phyloP scores from a whole-genome alignment of 805 yeast genomes.

The Candida argentea region DNA sequence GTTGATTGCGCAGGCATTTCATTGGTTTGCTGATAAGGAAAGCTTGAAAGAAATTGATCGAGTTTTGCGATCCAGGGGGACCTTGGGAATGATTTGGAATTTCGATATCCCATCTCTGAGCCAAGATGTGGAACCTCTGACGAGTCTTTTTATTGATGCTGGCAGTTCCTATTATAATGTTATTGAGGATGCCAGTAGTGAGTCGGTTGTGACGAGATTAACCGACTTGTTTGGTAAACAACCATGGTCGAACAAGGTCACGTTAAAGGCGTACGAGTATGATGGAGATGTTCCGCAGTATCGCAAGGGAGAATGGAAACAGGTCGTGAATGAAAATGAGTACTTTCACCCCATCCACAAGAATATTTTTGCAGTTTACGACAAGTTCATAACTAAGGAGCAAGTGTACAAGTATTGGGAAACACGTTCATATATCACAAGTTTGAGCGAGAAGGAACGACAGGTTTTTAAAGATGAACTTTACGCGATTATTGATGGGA shows the following conservation, averaged over 20 bases:
- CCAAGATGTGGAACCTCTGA: not conserved
- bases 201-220: no score
- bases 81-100: conserved; percentile 52
- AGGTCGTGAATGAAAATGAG: conserved; percentile 20
- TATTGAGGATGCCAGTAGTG: no score
- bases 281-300: conserved; percentile 49
- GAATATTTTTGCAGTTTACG: conserved; percentile 23
- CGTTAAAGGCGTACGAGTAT: conserved; percentile 21
- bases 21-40: conserved; percentile 50
- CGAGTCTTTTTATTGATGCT: conserved; percentile 2
- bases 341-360: conserved; percentile 22
- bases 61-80: conserved; percentile 38
- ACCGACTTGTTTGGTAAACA: conserved; percentile 10
- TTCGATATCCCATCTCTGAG: conserved; percentile 24
- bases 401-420: conserved; percentile 41
- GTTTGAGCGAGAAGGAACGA: conserved; percentile 27
- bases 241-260: conserved; percentile 29
- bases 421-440: conserved; percentile 45
- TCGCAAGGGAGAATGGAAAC: conserved; percentile 38
- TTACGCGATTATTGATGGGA: conserved; percentile 18
- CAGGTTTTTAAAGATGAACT: conserved; percentile 18
- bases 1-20: conserved; percentile 52
- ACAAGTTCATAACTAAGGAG: conserved; percentile 20
- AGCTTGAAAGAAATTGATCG: conserved; percentile 41
- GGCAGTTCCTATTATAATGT: conserved; percentile 3